Percentiles rank a stretch among this genome's conserved stretches.
phyloP scores from a whole-genome alignment of 1,139 yeast species.

The Martiniozyma asiatica region DNA sequence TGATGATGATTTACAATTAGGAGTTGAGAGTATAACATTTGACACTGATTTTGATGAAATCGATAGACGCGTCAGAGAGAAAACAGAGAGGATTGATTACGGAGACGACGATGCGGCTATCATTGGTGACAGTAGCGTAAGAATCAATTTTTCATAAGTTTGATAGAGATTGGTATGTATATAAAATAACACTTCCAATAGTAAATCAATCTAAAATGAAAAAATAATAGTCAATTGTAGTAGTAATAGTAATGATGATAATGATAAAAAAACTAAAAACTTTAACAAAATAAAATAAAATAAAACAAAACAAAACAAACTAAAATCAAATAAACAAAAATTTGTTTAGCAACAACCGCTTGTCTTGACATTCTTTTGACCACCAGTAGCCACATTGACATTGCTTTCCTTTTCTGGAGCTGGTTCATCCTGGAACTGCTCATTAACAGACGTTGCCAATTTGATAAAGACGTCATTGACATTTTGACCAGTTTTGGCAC shows the following conservation, averaged over 20 bases:
- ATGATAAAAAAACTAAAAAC: neutral
- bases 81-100: slow-evolving; percentile 14
- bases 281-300: neutral
- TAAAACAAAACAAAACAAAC: neutral
- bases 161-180: no score
- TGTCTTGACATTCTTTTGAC: no score
- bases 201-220: no score
- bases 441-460: slow-evolving; percentile 5
- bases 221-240: no score
- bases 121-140: slow-evolving; percentile 18
- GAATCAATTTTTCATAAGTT: slow-evolving; percentile 17
- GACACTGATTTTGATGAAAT: slow-evolving; percentile 14
- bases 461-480: slow-evolving; percentile 69
- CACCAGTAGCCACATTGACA: slow-evolving; percentile 2
- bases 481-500: slow-evolving; percentile 87
- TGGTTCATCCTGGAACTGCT: slow-evolving; percentile 5
- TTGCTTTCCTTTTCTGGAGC: slow-evolving; percentile 2
- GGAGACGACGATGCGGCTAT: slow-evolving; percentile 23
- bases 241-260: neutral
- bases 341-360: no score
- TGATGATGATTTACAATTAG: slow-evolving; percentile 15
- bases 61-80: slow-evolving; percentile 5
- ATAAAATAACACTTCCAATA: no score
- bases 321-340: no score
- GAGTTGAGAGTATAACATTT: slow-evolving; percentile 20